Evolutionary conservation across 78 protist species (phyloP).

Genomic region (Planoprotostelium fungivorum): DNA sequence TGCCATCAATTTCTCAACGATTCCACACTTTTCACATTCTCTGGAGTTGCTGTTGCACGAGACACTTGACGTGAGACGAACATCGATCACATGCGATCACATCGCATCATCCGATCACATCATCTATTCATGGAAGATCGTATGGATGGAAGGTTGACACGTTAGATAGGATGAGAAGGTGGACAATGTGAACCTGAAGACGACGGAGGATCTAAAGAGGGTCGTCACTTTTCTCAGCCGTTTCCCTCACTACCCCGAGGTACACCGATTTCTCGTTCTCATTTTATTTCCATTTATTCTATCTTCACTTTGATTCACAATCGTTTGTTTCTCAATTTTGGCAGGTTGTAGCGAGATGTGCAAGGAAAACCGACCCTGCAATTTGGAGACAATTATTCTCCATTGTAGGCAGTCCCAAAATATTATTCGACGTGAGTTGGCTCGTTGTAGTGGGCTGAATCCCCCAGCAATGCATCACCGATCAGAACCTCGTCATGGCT

Average conservation of each 20-base stretch:
- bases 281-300: too few species aligned
- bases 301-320: not conserved
- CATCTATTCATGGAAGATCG: not conserved
- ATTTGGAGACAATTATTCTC: constrained; percentile 4
- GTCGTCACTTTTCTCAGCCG: constrained; percentile 36
- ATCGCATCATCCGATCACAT: not conserved
- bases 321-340: too few species aligned
- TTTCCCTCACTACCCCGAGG: constrained; percentile 65
- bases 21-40: constrained; percentile 67
- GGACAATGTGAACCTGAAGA: not conserved
- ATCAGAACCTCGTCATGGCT: constrained; percentile 47
- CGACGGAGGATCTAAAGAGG: constrained; percentile 15
- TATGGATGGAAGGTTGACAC: not conserved
- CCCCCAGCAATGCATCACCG: constrained; percentile 22
- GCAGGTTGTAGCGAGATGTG: not conserved
- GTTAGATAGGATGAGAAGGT: not conserved
- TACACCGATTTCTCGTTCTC: not conserved
- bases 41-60: constrained; percentile 51
- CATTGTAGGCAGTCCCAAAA: constrained; percentile 3
- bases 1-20: constrained; percentile 21
- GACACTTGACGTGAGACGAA: constrained; percentile 6
- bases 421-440: not conserved
- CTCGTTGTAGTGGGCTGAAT: not conserved
- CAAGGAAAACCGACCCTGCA: constrained; percentile 13
- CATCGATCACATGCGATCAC: not conserved